A percentile compares a stretch with the other conserved stretches of the same genome.
Conservation (phyloP, 2,329 filamentous ascomycete species). For the Grosmannia serpens region DNA sequence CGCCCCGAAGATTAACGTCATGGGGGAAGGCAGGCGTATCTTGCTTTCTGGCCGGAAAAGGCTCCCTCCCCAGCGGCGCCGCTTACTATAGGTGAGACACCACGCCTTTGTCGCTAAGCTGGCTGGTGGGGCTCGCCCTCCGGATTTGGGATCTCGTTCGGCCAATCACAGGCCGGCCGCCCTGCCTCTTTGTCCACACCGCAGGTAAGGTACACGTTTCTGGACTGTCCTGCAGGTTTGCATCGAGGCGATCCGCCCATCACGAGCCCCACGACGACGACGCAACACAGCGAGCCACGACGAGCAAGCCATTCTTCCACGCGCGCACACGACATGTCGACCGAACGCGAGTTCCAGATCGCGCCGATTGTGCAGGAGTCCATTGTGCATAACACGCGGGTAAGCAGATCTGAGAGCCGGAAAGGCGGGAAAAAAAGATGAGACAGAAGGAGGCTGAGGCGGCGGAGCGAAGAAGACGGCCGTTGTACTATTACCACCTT, state of each 20-base stretch:
- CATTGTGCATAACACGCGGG: constrained; percentile 71
- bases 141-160: not conserved
- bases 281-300: too few species aligned
- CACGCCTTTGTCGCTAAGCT: not conserved
- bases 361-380: constrained; percentile 69
- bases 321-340: constrained; percentile 40
- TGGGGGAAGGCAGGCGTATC: not conserved
- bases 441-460: not conserved
- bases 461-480: too few species aligned
- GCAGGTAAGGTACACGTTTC: not conserved
- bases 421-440: not conserved
- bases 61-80: not conserved
- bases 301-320: too few species aligned
- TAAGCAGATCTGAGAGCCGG: constrained; percentile 1
- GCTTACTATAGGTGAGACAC: not conserved
- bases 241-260: not conserved
- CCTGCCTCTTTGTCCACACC: not conserved
- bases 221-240: not conserved
- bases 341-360: constrained; percentile 65
- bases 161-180: not conserved
- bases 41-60: not conserved
- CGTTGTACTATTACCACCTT: too few species aligned
- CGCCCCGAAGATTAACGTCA: not conserved
- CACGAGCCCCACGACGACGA: not conserved
- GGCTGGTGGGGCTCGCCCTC: not conserved